phyloP scores from a whole-genome alignment of 148 eudicot species.

The Camellia sinensis region DNA sequence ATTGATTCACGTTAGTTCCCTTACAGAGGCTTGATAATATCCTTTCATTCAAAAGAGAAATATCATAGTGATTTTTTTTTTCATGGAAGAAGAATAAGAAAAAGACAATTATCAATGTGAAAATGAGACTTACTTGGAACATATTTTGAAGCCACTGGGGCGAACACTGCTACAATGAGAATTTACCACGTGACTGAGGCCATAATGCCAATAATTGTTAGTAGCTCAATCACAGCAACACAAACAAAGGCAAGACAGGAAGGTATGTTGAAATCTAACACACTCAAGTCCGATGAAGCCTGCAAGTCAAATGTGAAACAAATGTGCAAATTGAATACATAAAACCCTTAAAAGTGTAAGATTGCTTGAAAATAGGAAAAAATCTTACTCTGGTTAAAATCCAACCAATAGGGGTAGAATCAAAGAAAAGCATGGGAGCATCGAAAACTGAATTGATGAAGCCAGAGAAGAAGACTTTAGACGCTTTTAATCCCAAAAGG shows the following conservation, averaged over 20 bases:
- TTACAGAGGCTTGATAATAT: constrained; percentile 55
- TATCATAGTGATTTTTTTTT: background rate
- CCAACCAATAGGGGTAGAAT: constrained; percentile 74
- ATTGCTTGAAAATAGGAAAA: background rate
- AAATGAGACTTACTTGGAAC: constrained; percentile 48
- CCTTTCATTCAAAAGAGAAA: constrained; percentile 27
- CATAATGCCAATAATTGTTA: constrained; percentile 44
- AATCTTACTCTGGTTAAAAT: constrained; percentile 58
- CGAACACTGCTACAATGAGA: constrained; percentile 51
- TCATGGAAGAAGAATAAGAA: background rate
- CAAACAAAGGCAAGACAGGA: constrained; percentile 25
- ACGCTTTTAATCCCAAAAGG: constrained; percentile 54
- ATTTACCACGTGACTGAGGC: constrained; percentile 67
- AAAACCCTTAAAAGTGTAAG: background rate
- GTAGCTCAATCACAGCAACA: constrained; percentile 36
- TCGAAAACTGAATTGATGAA: constrained; percentile 44
- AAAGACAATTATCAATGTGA: background rate
- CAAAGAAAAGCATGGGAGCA: constrained; percentile 75
- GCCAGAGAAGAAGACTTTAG: constrained; percentile 44
- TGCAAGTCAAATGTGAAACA: constrained; percentile 15
- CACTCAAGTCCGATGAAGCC: constrained; percentile 68
- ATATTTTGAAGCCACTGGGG: constrained; percentile 42
- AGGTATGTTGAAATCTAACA: constrained; percentile 56
- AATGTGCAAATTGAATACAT: background rate
- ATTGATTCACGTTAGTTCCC: constrained; percentile 67